phyloP scores from a whole-genome alignment of 2,329 filamentous ascomycete species.

The Botrytis medusae region DNA sequence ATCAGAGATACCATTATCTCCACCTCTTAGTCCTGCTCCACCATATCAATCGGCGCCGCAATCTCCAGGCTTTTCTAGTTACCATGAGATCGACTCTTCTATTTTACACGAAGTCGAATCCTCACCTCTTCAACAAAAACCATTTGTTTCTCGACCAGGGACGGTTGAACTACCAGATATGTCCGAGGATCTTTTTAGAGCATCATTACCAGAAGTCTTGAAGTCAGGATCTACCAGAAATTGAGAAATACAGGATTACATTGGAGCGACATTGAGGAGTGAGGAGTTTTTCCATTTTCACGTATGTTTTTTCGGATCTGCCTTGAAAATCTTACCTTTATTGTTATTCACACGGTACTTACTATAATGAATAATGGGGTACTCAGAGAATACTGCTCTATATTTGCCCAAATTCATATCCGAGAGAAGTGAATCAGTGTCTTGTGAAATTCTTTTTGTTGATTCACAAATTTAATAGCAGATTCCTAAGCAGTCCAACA shows the following conservation, averaged over 20 bases:
- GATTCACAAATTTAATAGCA: conserved; percentile 1
- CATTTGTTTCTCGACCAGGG: not conserved
- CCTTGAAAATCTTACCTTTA: not conserved
- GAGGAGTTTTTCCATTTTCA: not conserved
- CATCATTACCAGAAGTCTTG: not conserved
- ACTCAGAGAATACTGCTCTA: not conserved
- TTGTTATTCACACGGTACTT: not conserved
- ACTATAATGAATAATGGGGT: not conserved
- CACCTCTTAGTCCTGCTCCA: conserved; percentile 12
- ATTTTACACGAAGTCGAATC: conserved; percentile 11
- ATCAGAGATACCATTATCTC: not conserved
- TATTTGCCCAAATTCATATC: not conserved
- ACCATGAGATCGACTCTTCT: conserved; percentile 14
- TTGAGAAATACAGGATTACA: not conserved
- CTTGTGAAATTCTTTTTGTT: not conserved
- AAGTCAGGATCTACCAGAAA: not conserved
- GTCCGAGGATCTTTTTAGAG: not conserved
- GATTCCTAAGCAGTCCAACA: not conserved
- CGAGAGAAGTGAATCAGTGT: not conserved
- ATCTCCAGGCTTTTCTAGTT: not conserved
- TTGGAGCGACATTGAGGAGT: not conserved
- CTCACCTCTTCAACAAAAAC: not conserved
- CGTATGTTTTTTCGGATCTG: not conserved
- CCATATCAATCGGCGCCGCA: conserved; percentile 11
- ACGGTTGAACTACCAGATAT: conserved; percentile 10